Conservation (phyloP, 108 stramenopile genomes). For the Cyclotella baltica region DNA sequence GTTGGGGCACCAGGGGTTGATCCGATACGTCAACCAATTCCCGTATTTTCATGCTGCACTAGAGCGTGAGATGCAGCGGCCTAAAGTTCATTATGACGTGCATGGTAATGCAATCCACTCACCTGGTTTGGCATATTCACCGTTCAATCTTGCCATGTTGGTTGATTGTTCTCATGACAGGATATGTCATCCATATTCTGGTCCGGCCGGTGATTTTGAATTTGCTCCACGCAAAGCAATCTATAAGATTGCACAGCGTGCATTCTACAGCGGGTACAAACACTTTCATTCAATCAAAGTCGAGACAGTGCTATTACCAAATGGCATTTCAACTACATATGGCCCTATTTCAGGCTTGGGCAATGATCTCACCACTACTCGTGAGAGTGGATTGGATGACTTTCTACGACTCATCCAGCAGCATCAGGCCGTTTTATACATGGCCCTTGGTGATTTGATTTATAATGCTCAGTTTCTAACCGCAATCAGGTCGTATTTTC, state of each 20-base stretch:
- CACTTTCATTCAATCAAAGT: constrained; percentile 10
- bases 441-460: neutral
- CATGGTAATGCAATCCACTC: too few relatives aligned
- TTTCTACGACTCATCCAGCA: neutral
- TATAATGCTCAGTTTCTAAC: neutral
- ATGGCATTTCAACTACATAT: constrained; percentile 1
- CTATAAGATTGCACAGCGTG: neutral
- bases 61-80: too few relatives aligned
- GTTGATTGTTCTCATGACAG: constrained; percentile 21
- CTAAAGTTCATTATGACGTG: too few relatives aligned
- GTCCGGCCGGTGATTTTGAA: neutral
- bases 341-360: neutral
- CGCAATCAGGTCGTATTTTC: neutral
- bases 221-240: neutral
- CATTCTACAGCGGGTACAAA: constrained; percentile 8
- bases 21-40: neutral
- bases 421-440: neutral
- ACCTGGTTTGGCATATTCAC: too few relatives aligned
- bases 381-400: neutral
- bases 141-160: too few relatives aligned
- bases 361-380: neutral
- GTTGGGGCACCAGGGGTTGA: neutral
- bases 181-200: neutral
- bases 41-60: too few relatives aligned
- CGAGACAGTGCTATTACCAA: constrained; percentile 4